Base-by-base conservation (phyloP, 2,329 filamentous ascomycete genomes). In the Cladosporium colombiae region DNA sequence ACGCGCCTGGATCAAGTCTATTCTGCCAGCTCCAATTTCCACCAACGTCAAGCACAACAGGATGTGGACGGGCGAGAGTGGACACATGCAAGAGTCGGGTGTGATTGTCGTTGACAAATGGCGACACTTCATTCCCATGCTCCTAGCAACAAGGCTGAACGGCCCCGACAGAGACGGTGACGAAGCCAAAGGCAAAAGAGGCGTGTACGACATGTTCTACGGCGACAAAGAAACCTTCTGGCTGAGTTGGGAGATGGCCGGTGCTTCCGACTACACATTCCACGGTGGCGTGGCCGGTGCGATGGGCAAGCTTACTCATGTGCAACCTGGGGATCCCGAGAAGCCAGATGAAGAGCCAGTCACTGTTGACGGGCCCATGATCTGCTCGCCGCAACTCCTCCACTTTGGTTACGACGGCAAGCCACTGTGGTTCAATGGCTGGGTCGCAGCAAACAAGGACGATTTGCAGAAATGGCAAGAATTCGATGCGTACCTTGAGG, bases 151-250 rank as follows among this genome's bases (percentile, higher is more conserved):
- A 21, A 69, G 78, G 63, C 73, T 80, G 66, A 80, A 80, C 66
- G 81, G 81, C 6, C 80, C 80, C 6, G 81, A 82, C 66, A 75
- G 81, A 33, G 79, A 82, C 64, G 77, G 77, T 0, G 73, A 79
- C 66, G 70, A 75, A 31, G 75, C 75, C 49, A 71, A 74, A 55
- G 78, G 78, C 16, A 75, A 78, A 31, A 69, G 72, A 44, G 81
- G 81, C 40, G 79, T 82, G 0, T 83, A 82, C 60, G 80, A 82
- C 61, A 78, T 82, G 78, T 77, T 82, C 37, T 81, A 81, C 64
- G 80, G 81, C 53, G 81, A 83, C 70, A 83, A 83, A 67, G 81
- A 83, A 67, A 83, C 81, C 1, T 83, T 82, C 74, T 83, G 81
- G 81, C 75, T 83, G 3, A 78, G 79, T n/a, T 83, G 80, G 75